These are phyloP conservation scores for Nidularia pulvinata DNA, from an alignment of 768 basidiomycete genomes.

Conservation along the genomic window DNA sequence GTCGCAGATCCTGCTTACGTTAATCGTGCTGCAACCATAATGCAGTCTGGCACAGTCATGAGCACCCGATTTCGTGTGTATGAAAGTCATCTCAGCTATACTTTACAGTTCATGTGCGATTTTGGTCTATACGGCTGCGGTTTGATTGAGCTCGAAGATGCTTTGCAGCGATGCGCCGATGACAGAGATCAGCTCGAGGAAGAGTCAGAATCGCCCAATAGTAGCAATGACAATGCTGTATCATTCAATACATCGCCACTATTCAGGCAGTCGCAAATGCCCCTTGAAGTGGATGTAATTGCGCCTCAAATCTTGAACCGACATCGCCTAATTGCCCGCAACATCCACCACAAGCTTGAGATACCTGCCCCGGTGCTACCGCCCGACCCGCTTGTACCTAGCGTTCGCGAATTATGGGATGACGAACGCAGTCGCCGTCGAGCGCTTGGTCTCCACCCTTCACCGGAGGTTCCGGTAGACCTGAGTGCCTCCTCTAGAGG, in stretches of 20 bases:
- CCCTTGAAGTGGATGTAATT: conserved; percentile 83
- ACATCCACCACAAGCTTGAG: conserved; percentile 63
- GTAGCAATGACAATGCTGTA: conserved; percentile 2
- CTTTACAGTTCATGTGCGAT: conserved; percentile 93
- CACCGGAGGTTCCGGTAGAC: conserved; percentile 73
- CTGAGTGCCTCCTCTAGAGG: conserved; percentile 63
- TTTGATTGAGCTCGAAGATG: conserved; percentile 74
- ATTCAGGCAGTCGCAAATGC: conserved; percentile 62
- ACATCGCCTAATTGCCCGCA: conserved; percentile 58
- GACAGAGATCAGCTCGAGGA: conserved; percentile 1
- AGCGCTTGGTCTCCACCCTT: conserved; percentile 66
- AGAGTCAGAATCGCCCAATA: conserved; percentile 25
- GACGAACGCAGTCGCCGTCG: conserved; percentile 84
- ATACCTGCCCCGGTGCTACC: conserved; percentile 56
- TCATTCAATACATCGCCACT: conserved; percentile 53
- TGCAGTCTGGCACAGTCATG: conserved; percentile 86
- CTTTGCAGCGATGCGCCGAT: conserved; percentile 53
- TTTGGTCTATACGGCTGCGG: conserved; percentile 95
- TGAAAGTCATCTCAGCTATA: conserved; percentile 89
- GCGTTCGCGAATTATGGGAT: conserved; percentile 95
- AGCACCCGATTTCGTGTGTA: conserved; percentile 75
- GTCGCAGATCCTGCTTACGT: conserved; percentile 70
- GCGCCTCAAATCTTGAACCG: conserved; percentile 89
- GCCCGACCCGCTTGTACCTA: conserved; percentile 76
- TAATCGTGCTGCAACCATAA: conserved; percentile 69